Evolutionary conservation across 1,284 basidiomycete species (phyloP), one percentile per base, ranked within the genome.

Genomic region (Gomphus bonarii): DNA sequence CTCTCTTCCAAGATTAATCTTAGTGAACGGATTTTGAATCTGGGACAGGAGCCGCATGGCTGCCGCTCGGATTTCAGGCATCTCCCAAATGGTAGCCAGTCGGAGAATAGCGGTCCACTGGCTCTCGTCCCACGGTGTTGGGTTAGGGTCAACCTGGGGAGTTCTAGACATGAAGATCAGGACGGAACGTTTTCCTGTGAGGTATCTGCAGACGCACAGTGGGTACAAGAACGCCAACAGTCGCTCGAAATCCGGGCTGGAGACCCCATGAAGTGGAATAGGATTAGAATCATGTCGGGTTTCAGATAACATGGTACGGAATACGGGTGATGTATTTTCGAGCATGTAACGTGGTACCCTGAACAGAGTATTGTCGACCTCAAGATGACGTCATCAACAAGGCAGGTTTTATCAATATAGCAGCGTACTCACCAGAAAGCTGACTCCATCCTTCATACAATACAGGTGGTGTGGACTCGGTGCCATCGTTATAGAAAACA

Each of bases 211-310:
- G 4, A 63, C 71, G 59, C 33, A 72, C 69, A 63, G 59, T 3
- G 69, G 68, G 59, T 70, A 70, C 60, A 72, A 64, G 9, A 71
- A 64, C 38, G 62, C 62, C 33, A 72, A 61, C 22, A 73, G 59
- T 4, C 62, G 64, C 55, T 63, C 63, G 52, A 73, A 73, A 55
- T 72, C 70, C 28, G 61, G 47, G 18, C 60, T 62, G 12, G 59
- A 56, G 18, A 70, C 64, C 5, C 64, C 65, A 7, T 66, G 60
- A 1, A 73, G 61, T 9, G 54, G 20, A 56, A 73, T 62, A 7
- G 72, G 70, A 31, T 66, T 62, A 10, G 63, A 65, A 57, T 73
- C 70, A 50, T 61, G 64, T 3, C 36, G 38, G 0, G 70, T 70
- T 42, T 72, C 71, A 10, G 59, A 51, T 60, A 69, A 67, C 62